Evolutionary conservation across 371 early-diverging fungal genomes (phyloP), one percentile per base, ranked within the genome.

Genomic region (Haplosporangium sp.): DNA sequence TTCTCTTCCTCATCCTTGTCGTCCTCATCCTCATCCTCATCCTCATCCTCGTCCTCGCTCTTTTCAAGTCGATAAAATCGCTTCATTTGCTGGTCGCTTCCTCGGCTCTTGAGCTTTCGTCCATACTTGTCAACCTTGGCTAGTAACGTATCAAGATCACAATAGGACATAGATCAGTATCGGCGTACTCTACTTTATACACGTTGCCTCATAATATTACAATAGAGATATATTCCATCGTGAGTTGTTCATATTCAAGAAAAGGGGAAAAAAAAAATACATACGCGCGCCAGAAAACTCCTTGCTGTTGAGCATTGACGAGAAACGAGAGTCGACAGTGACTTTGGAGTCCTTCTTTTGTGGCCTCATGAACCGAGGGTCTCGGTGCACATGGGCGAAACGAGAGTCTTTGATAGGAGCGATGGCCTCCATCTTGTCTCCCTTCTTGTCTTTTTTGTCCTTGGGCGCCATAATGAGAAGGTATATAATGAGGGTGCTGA

Each of bases 121-220:
- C 98, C 98, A 63, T 96, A 97, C 68, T 93, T 91, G 83, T 98
- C 98, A 12, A 95, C 93, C 75, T 86, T 89, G 80, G 91, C 90
- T 90, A 81, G n/a, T 53, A 14, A 5, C 20, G 6, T 9, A 21
- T 23, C 41, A 42, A 47, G 20, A 23, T 16, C 46, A 51, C 14
- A 16, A 6, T 9, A 42, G 37, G 13, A 40, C 29, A 62, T n/a
- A 55, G 58, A 37, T 46, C 59, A 54, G 38, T 40, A 16, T 14
- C 29, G 4, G 29, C 29, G 29, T 29, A 29, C 29, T 29, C 1
- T 29, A 4, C 29, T 29, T 29, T 4, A 29, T 4, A 29, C 29
- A 29, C 29, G 29, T 29, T 29, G 29, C 29, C 29, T 29, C 4
- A 29, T 29, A 21, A 18, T 45, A 13, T 7, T 37, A 14, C 6